Conservation (phyloP, 2,329 filamentous ascomycete species). For the Canariomyces notabilis region DNA sequence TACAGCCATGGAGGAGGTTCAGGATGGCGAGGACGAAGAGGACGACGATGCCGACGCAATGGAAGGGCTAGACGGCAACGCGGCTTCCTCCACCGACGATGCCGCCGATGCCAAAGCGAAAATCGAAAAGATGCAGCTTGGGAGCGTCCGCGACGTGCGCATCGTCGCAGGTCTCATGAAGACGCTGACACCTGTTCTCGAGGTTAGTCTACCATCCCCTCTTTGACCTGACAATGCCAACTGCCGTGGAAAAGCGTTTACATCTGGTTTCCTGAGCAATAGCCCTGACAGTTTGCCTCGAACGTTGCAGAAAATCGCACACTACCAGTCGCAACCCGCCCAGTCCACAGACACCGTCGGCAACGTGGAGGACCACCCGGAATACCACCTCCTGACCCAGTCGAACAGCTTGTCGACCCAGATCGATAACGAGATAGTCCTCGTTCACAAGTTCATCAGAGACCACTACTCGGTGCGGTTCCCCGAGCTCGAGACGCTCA, state of each 20-base stretch:
- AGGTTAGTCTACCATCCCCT: constrained; percentile 59
- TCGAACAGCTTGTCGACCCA: constrained; percentile 86
- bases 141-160: constrained; percentile 68
- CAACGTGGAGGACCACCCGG: constrained; percentile 85
- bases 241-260: constrained; percentile 50
- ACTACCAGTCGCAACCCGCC: constrained; percentile 66
- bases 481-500: constrained; percentile 82
- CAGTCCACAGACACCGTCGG: constrained; percentile 61
- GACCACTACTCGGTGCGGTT: constrained; percentile 95
- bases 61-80: constrained; percentile 40
- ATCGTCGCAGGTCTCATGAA: constrained; percentile 78
- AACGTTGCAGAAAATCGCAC: constrained; percentile 68
- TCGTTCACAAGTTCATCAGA: constrained; percentile 93
- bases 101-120: constrained; percentile 69
- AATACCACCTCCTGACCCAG: constrained; percentile 82
- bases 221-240: constrained; percentile 11
- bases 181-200: constrained; percentile 71
- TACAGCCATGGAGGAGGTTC: constrained; percentile 57
- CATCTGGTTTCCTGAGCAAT: constrained; percentile 52
- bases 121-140: constrained; percentile 77
- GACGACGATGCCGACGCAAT: constrained; percentile 58
- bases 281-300: constrained; percentile 62
- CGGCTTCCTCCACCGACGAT: constrained; percentile 41
- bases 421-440: constrained; percentile 86
- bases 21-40: constrained; percentile 55